Base-by-base conservation (phyloP, 305 asterid species). In the Fraxinus greggii region DNA sequence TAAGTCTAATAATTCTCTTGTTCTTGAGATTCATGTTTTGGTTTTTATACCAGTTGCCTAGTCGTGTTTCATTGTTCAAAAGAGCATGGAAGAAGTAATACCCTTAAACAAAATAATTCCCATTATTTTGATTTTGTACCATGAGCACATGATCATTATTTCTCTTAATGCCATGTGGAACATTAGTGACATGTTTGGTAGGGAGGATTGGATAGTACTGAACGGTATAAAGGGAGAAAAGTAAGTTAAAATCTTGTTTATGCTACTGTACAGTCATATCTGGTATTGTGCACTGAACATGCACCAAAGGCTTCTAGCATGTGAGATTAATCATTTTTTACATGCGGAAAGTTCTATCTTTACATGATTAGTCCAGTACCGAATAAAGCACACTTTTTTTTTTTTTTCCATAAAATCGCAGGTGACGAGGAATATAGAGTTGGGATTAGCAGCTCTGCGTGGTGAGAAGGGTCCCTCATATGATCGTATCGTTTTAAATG, bases 401-500 rank as follows among this genome's bases (percentile, higher is more conserved):
- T 40, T n/a, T 4, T 82, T 76, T 40, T 69, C 12, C 73, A 29
- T 26, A 86, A 82, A 70, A 38, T 81, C 74, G 23, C 74, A 96
- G 98, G 93, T 96, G 7, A 76, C 93, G 3, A 90, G 87, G 88
- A 94, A 94, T 81, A 90, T 96, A 87, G 98, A 94, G 83, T 83
- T 94, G 89, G 99, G 99, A 12, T 85, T 95, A 86, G 91, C 95
- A 73, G 99, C 98, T 75, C 87, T 95, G 65, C 87, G 89, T 0
- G 98, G 99, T 31, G 97, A 95, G 81, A 93, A 88, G 85, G 98
- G 98, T 79, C 93, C 99, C 1, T 92, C 98, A 0, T 95, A 93
- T n/a, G 99, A 95, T 80, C 91, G 99, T 72, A 90, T 95, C 12
- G 86, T 95, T 17, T 87, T 95, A 69, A 95, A 95, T 82, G 97